A percentile compares a stretch with the other conserved stretches of the same genome.
phyloP scores from a whole-genome alignment of 306 rosid species.

The Cicer pinnatifidum region DNA sequence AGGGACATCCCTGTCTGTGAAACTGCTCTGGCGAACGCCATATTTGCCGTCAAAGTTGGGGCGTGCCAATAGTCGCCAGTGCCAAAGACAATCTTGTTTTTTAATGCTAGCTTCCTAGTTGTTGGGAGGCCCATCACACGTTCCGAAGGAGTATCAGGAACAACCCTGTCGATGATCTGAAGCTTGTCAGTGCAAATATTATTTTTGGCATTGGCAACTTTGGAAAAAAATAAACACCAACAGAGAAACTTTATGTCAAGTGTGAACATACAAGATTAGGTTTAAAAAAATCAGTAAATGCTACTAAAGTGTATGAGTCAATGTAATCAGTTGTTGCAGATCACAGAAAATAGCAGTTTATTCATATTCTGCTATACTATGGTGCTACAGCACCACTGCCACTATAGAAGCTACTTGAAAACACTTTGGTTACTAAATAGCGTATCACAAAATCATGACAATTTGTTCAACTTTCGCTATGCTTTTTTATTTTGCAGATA shows the following conservation, averaged over 20 bases:
- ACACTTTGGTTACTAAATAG: no score
- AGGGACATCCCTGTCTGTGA: constrained; percentile 96
- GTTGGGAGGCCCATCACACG: constrained; percentile 85
- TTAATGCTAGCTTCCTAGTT: constrained; percentile 82
- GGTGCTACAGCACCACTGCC: not conserved
- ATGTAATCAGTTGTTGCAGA: not conserved
- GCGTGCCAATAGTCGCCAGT: constrained; percentile 88
- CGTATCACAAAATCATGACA: not conserved
- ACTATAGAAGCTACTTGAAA: no score
- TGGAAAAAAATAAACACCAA: constrained; percentile 1
- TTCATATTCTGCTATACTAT: not conserved
- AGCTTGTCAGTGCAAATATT: constrained; percentile 41
- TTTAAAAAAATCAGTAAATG: not conserved
- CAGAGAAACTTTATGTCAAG: constrained; percentile 11
- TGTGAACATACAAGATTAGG: constrained; percentile 15
- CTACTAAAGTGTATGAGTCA: not conserved
- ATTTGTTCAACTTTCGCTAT: not conserved
- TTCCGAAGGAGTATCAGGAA: constrained; percentile 75
- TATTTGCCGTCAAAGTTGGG: constrained; percentile 89
- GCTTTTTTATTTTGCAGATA: constrained; percentile 13
- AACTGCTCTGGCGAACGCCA: constrained; percentile 91
- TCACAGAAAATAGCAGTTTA: not conserved
- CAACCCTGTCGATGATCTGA: constrained; percentile 63
- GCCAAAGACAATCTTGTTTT: constrained; percentile 88
- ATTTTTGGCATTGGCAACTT: constrained; percentile 23